Base-by-base conservation (phyloP, 177 flowering plant species). In the Vitis hybrid region DNA sequence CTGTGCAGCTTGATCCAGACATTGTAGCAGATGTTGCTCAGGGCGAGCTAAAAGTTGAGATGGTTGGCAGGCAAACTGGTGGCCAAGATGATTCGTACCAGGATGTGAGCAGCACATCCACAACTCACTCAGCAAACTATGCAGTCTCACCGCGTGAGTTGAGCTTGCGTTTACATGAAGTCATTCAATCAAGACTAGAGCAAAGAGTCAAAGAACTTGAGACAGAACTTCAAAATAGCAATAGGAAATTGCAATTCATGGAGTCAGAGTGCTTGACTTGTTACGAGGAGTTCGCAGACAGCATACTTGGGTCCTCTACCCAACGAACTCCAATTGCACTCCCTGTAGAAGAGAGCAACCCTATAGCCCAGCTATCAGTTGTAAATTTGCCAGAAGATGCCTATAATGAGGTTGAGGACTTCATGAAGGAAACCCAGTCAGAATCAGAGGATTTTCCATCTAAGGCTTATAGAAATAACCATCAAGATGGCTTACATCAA, bases 131-230 rank as follows among this genome's bases (percentile, higher is more conserved):
- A 35, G 80, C 71, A 35, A 83, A 85, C 70, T 78, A 87, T 70
- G 82, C 82, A 14, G 90, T 90, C 52, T 88, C 92, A 30, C 92
- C 94, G 9, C 70, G 79, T 58, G 88, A 88, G 46, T 81, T 90
- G 51, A 87, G 87, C 71, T 56, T 88, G 74, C 92, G 90, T 18
- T 75, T 90, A 48, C 88, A 88, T 40, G 84, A 87, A 75, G 83
- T 86, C 72, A 76, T 90, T 66, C 84, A 83, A 70, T 79, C 84
- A 51, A 81, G 88, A 70, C 88, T 90, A 18, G 88, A 88, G 76
- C 78, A 83, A 64, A 86, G 86, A 48, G 75, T 90, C 32, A 65
- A 59, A 57, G 92, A 87, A 78, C 92, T 90, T 6, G 91, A 90
- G 74, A 57, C 76, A 12, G 91, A 86, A 49, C 87, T 90, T 14